Evolutionary conservation across 164 flowering plant genomes (phyloP).

Genomic region (Piper longum): DNA sequence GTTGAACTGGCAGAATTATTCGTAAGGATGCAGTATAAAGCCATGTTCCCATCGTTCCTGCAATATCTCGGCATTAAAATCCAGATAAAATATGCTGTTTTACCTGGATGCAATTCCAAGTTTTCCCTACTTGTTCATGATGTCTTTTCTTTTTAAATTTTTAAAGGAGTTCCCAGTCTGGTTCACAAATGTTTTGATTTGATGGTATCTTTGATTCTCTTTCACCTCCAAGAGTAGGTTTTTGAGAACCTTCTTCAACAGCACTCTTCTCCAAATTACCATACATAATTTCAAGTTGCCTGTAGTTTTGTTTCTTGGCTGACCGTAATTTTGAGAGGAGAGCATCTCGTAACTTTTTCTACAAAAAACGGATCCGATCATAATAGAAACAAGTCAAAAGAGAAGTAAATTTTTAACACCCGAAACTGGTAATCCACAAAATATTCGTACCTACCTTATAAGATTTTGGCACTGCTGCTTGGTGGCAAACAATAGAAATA

Average conservation of each 20-base stretch:
- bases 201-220: conserved; percentile 8
- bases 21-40: no score
- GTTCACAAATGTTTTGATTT: conserved; percentile 18
- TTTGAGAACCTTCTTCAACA: conserved; percentile 1
- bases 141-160: neutral
- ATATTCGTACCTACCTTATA: conserved; percentile 28
- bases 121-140: neutral
- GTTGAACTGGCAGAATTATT: no score
- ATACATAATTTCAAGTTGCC: conserved; percentile 30
- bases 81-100: neutral
- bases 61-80: no score
- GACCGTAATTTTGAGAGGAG: conserved; percentile 24
- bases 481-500: conserved; percentile 21
- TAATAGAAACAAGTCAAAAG: neutral
- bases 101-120: neutral
- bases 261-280: conserved; percentile 14
- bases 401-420: neutral
- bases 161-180: conserved; percentile 73
- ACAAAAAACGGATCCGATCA: neutral
- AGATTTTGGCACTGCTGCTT: conserved; percentile 22
- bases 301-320: conserved; percentile 35
- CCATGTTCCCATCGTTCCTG: no score
- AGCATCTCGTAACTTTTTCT: conserved; percentile 37
- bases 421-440: neutral
- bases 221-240: conserved; percentile 2